Base-by-base conservation (phyloP, 2,329 filamentous ascomycete genomes). In the Botrytis byssoidea region DNA sequence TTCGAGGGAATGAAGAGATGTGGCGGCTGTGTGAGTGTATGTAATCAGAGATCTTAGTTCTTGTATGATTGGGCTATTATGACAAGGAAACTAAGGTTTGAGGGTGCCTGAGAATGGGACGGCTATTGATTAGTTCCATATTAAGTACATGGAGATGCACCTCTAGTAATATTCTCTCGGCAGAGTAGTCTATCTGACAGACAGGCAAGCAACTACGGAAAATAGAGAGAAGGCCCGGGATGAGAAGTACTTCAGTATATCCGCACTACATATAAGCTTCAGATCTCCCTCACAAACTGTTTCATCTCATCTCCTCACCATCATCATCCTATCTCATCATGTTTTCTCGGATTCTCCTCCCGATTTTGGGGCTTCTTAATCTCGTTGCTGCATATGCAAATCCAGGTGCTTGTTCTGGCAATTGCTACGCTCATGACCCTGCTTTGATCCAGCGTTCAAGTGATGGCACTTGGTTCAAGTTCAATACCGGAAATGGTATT, bases 381-480 rank as follows among this genome's bases (percentile, higher is more conserved):
- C 40, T 73, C 16, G 75, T 77, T 46, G 71, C 77, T 70, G 74
- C 59, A 29, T 82, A 82, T 72, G 77, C 81, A 10, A 79, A 82
- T 64, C 84, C 83, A 3, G 80, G 80, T 18, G 73, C 82, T 6
- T 85, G 84, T 75, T 81, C 80, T 42, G 83, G 83, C 32, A 80
- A 79, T 46, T 85, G 84, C 76, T 81, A 79, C 64, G 80, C 82
- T 59, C 83, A 85, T 67, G 84, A 85, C 74, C 83, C 83, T 22
- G 78, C 83, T 8, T 78, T 85, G 32, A 83, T 85, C 68, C 81
- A 82, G 25, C 81, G 83, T 29, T 75, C 77, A 37, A 82, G 80
- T 18, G 84, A 85, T 77, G 83, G 83, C 4, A 81, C 78, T 25
- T 85, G 84, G 77, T 85, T 83, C 76, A 81, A 82, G 48, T 85